A percentile compares a stretch with the other conserved stretches of the same genome.
Conservation (phyloP, 2,329 filamentous ascomycete species). For the Paecilomyces sp. region DNA sequence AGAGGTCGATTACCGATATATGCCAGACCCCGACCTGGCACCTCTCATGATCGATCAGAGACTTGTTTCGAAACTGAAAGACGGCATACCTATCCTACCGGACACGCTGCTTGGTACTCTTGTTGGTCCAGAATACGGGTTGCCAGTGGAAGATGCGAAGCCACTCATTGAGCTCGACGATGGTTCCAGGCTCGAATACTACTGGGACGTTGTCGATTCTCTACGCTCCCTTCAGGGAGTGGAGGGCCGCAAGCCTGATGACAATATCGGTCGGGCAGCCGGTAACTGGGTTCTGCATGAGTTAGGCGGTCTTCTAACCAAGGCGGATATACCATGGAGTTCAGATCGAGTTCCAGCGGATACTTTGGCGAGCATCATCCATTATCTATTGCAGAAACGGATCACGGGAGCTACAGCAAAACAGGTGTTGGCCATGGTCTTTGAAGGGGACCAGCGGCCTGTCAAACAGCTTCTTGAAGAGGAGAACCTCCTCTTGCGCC, state of each 20-base stretch:
- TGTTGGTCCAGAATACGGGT: slow-evolving; percentile 51
- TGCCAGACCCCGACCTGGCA: slow-evolving; percentile 89
- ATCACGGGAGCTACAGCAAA: slow-evolving; percentile 55
- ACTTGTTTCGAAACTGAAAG: slow-evolving; percentile 57
- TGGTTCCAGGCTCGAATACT: slow-evolving; percentile 75
- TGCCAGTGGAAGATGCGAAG: slow-evolving; percentile 76
- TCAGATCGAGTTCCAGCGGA: slow-evolving; percentile 31
- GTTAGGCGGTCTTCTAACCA: slow-evolving; percentile 56
- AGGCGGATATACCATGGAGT: slow-evolving; percentile 43
- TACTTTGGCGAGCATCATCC: slow-evolving; percentile 39
- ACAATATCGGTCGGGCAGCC: slow-evolving; percentile 40
- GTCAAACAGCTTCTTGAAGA: slow-evolving; percentile 50
- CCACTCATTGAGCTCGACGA: slow-evolving; percentile 71
- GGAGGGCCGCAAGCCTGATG: slow-evolving; percentile 17
- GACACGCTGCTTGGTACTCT: slow-evolving; percentile 62
- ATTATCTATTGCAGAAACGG: slow-evolving; percentile 33
- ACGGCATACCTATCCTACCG: slow-evolving; percentile 62
- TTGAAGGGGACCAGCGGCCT: slow-evolving; percentile 42
- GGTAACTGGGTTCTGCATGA: slow-evolving; percentile 72
- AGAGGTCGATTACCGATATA: slow-evolving; percentile 95
- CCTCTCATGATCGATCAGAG: slow-evolving; percentile 69
- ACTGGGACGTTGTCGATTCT: slow-evolving; percentile 42
- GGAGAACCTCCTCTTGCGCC: slow-evolving; percentile 48
- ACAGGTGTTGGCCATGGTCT: slow-evolving; percentile 49
- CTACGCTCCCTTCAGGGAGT: slow-evolving; percentile 21